These are phyloP conservation scores for Apiospora saccharicola DNA, from an alignment of 2,329 filamentous ascomycete species.

Conservation along the genomic window DNA sequence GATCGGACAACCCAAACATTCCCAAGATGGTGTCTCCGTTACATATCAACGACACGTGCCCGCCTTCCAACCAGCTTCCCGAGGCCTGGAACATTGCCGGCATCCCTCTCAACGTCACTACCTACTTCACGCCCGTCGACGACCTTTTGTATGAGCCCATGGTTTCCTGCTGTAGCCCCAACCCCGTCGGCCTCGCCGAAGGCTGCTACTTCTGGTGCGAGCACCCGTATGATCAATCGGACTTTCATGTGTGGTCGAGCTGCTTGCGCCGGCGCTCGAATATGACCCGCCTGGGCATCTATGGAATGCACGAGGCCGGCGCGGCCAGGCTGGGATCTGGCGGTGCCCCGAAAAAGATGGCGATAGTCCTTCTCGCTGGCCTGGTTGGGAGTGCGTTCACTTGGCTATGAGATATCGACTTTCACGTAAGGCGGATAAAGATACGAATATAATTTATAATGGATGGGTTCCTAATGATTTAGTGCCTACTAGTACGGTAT, in stretches of 20 bases:
- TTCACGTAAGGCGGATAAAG: no score
- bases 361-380: background rate
- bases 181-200: background rate
- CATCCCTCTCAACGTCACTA: conserved; percentile 15
- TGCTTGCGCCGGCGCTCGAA: background rate
- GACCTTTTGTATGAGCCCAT: background rate
- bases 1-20: background rate
- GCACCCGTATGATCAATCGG: background rate
- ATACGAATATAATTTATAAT: no score
- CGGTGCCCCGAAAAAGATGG: background rate
- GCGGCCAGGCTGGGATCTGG: background rate
- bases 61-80: conserved; percentile 4
- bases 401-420: background rate
- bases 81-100: conserved; percentile 7
- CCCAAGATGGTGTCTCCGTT: conserved; percentile 2
- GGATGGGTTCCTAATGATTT: no score
- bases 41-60: conserved; percentile 18
- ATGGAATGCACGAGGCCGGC: background rate
- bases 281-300: background rate
- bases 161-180: background rate
- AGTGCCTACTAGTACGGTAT: no score
- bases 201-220: conserved; percentile 23
- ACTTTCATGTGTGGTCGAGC: background rate
- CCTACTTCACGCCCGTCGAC: background rate
- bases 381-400: conserved; percentile 4